Evolutionary conservation across 2,329 filamentous ascomycete genomes (phyloP).

Genomic region (Sporothrix phasma): DNA sequence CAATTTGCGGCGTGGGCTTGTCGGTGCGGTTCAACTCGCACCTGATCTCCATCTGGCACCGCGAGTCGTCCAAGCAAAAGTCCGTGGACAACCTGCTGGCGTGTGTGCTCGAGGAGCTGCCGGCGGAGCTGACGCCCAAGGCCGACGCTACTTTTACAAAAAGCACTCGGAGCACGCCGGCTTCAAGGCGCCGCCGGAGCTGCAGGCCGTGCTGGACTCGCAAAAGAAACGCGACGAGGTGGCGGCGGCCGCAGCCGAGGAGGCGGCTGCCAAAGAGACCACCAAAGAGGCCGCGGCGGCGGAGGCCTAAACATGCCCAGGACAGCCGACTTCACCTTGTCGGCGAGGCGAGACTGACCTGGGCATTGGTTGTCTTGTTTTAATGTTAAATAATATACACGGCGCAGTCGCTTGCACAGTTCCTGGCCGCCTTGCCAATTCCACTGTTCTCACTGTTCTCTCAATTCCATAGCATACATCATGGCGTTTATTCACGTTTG

Average conservation of each 20-base stretch:
- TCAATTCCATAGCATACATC: slow-evolving; percentile 9
- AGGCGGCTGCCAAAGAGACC: neutral
- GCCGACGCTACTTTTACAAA: slow-evolving; percentile 71
- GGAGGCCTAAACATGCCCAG: neutral
- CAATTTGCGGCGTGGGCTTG: slow-evolving; percentile 81
- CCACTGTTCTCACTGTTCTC: neutral
- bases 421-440: no score
- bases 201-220: slow-evolving; percentile 48
- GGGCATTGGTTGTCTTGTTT: neutral
- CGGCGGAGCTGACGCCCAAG: slow-evolving; percentile 62
- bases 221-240: slow-evolving; percentile 38
- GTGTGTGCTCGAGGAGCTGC: slow-evolving; percentile 64
- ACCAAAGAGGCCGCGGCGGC: neutral
- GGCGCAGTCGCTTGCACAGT: neutral
- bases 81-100: slow-evolving; percentile 67
- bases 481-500: slow-evolving; percentile 1
- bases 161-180: slow-evolving; percentile 81
- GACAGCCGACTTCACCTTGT: neutral
- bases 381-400: neutral
- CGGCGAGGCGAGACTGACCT: neutral
- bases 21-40: slow-evolving; percentile 83
- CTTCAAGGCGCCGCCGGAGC: slow-evolving; percentile 56
- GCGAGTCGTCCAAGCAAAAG: slow-evolving; percentile 68
- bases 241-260: slow-evolving; percentile 18
- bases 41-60: slow-evolving; percentile 88